Evolutionary conservation across 2,329 filamentous ascomycete genomes (phyloP).

Genomic region (Fusarium scirpi): DNA sequence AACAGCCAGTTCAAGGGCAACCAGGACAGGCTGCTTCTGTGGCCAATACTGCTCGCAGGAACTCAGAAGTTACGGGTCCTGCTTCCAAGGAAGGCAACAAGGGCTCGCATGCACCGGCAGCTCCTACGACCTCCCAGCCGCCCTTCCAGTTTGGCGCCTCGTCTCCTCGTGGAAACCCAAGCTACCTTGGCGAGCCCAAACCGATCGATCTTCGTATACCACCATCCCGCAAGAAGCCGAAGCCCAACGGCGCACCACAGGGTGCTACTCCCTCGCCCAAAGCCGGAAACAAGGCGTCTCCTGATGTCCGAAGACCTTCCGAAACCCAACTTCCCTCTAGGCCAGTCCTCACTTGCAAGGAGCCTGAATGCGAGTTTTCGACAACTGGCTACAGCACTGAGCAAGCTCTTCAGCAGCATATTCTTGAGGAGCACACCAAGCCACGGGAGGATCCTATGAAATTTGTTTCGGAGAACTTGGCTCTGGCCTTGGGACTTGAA

Average conservation of each 20-base stretch:
- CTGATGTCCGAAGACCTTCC: conserved; percentile 55
- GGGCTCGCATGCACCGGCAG: conserved; percentile 63
- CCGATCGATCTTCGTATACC: conserved; percentile 69
- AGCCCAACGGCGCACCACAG: conserved; percentile 58
- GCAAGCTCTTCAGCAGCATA: conserved; percentile 65
- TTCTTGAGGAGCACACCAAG: conserved; percentile 69
- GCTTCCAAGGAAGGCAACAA: conserved; percentile 56
- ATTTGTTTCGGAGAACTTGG: conserved; percentile 64
- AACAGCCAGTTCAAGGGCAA: conserved; percentile 39
- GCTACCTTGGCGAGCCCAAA: conserved; percentile 64
- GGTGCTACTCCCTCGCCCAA: conserved; percentile 62
- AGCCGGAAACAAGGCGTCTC: conserved; percentile 60
- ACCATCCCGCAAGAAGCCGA: conserved; percentile 68
- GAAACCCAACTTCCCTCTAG: conserved; percentile 52
- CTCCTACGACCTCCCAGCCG: conserved; percentile 68
- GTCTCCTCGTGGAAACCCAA: conserved; percentile 71
- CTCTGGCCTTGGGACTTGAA: conserved; percentile 64
- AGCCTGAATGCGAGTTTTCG: conserved; percentile 66
- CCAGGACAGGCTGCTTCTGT: conserved; percentile 50
- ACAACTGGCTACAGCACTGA: conserved; percentile 64
- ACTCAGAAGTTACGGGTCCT: conserved; percentile 58
- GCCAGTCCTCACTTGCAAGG: conserved; percentile 63
- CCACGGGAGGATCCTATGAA: conserved; percentile 67
- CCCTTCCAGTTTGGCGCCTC: conserved; percentile 67
- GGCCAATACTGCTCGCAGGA: conserved; percentile 64